Conservation (phyloP, 768 basidiomycete species). For the Holtermanniella nyarrowii region DNA sequence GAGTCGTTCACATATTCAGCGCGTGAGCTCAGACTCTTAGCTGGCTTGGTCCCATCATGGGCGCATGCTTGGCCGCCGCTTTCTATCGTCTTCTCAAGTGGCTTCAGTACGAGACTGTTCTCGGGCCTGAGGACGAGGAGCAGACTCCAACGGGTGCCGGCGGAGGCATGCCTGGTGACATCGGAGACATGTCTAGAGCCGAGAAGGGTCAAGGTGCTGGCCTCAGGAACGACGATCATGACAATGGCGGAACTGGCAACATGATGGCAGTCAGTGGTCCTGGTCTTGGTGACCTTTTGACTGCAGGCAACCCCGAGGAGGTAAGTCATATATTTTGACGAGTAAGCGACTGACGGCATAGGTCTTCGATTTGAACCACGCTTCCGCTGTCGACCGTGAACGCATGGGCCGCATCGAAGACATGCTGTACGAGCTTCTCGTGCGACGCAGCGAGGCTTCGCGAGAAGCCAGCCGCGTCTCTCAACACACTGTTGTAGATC, state of each 20-base stretch:
- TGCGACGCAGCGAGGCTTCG: background rate
- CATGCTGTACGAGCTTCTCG: conserved; percentile 15
- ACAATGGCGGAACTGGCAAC: conserved; percentile 7
- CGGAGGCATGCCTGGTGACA: background rate
- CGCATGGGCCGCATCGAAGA: conserved; percentile 27
- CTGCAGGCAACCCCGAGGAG: conserved; percentile 15
- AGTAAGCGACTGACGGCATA: background rate
- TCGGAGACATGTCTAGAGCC: no score
- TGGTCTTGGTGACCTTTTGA: conserved; percentile 37
- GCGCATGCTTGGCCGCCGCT: conserved; percentile 34
- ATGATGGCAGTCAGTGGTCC: conserved; percentile 31
- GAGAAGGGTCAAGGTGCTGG: background rate
- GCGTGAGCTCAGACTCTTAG: background rate
- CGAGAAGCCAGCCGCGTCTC: background rate
- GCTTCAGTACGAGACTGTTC: conserved; percentile 39
- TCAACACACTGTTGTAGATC: background rate
- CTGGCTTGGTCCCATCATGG: conserved; percentile 32
- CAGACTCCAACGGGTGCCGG: background rate
- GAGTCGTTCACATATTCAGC: conserved; percentile 4
- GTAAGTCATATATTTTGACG: conserved; percentile 1
- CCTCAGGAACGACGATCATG: background rate
- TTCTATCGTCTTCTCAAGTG: conserved; percentile 37
- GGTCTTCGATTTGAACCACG: conserved; percentile 21
- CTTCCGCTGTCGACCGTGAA: conserved; percentile 10
- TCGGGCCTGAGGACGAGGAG: conserved; percentile 32